These are phyloP conservation scores for Lichina pygmaea DNA, from an alignment of 495 filamentous ascomycete genomes.

Conservation along the genomic window DNA sequence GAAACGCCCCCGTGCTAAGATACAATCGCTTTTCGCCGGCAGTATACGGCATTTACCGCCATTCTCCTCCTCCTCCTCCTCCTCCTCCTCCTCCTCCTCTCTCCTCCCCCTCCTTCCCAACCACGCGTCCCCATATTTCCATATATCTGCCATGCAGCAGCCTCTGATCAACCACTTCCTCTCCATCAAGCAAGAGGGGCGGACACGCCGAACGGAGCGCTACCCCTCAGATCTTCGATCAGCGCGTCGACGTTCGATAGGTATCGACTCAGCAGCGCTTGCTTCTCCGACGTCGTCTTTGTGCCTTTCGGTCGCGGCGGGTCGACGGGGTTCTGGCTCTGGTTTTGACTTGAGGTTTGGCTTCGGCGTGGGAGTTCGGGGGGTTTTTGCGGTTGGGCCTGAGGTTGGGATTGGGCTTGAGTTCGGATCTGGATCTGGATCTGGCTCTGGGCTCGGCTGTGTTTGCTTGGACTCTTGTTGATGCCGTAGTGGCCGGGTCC, in stretches of 20 bases:
- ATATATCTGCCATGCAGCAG: background rate
- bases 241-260: conserved; percentile 77
- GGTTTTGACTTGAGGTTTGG: too few relatives aligned
- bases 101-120: background rate
- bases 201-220: conserved; percentile 29
- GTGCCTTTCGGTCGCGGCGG: conserved; percentile 13
- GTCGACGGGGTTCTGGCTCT: too few relatives aligned
- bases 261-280: conserved; percentile 51
- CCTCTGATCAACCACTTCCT: background rate
- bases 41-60: too few relatives aligned
- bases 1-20: too few relatives aligned
- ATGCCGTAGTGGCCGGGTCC: background rate
- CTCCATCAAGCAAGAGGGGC: background rate
- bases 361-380: too few relatives aligned
- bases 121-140: background rate
- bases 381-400: too few relatives aligned
- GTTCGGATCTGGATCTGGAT: background rate
- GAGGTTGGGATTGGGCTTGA: too few relatives aligned
- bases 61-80: background rate
- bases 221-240: conserved; percentile 70
- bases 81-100: background rate
- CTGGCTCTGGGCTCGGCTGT: background rate
- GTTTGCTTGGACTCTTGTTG: background rate
- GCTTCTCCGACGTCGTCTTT: conserved; percentile 65
- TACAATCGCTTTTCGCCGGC: too few relatives aligned